These are phyloP conservation scores for Ascocoryne sarcoides DNA, from an alignment of 2,329 filamentous ascomycete genomes.

Conservation along the genomic window DNA sequence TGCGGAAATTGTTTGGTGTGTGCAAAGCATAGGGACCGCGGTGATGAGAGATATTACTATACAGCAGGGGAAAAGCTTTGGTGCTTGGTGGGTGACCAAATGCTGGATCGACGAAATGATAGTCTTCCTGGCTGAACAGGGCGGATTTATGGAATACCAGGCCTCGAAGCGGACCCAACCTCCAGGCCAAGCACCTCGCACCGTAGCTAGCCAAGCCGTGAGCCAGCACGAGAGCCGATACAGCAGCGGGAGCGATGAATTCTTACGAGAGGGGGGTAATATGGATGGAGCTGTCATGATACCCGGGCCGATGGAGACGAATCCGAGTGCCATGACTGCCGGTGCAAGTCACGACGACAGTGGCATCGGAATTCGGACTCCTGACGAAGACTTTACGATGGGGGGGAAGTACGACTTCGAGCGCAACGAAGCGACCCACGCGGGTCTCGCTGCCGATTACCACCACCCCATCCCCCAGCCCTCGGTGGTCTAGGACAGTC, in stretches of 20 bases:
- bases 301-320: conserved; percentile 30
- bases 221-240: conserved; percentile 25
- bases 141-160: conserved; percentile 69
- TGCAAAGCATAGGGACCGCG: conserved; percentile 66
- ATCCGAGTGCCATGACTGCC: conserved; percentile 37
- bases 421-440: conserved; percentile 15
- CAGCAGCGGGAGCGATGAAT: conserved; percentile 27
- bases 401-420: conserved; percentile 45
- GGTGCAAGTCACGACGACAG: conserved; percentile 58
- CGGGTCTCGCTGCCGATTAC: conserved; percentile 14
- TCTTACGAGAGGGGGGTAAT: conserved; percentile 18
- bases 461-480: conserved; percentile 14
- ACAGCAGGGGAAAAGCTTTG: conserved; percentile 68
- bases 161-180: conserved; percentile 19
- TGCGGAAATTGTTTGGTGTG: conserved; percentile 65
- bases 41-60: conserved; percentile 77
- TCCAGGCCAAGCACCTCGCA: conserved; percentile 10
- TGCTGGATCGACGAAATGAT: conserved; percentile 95
- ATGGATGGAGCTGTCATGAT: conserved; percentile 10
- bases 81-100: conserved; percentile 93
- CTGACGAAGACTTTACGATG: conserved; percentile 55
- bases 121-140: conserved; percentile 79
- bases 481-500: conserved; percentile 11
- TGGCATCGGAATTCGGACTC: conserved; percentile 62
- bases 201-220: conserved; percentile 12